Percentiles rank a stretch among this genome's conserved stretches.
Evolutionary conservation across 768 basidiomycete genomes (phyloP).

Genomic region (Tulasnella sp.): DNA sequence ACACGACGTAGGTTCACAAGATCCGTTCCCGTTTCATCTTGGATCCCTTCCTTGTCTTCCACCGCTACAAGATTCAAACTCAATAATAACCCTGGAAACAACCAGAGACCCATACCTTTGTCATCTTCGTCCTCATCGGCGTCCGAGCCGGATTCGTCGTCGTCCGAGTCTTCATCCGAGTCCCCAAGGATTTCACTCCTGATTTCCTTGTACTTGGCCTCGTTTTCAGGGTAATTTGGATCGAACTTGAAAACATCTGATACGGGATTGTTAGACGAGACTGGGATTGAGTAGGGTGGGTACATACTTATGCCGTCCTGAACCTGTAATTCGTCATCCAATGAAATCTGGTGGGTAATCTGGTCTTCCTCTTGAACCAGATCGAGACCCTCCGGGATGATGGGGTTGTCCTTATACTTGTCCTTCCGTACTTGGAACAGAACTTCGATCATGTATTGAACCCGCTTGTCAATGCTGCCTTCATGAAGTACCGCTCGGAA

Average conservation of each 20-base stretch:
- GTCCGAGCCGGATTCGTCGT: slow-evolving; percentile 43
- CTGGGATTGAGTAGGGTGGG: background rate
- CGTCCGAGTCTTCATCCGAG: slow-evolving; percentile 47
- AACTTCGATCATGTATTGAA: slow-evolving; percentile 99
- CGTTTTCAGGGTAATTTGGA: slow-evolving; percentile 74
- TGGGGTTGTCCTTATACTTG: slow-evolving; percentile 97
- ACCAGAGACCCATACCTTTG: slow-evolving; percentile 26
- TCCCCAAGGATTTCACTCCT: slow-evolving; percentile 89
- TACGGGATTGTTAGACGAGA: background rate
- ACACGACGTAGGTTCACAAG: slow-evolving; percentile 85
- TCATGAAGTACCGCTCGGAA: slow-evolving; percentile 96
- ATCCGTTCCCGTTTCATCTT: slow-evolving; percentile 91
- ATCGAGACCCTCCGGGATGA: slow-evolving; percentile 86
- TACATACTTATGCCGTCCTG: slow-evolving; percentile 86
- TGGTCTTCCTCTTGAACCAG: slow-evolving; percentile 97
- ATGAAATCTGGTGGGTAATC: slow-evolving; percentile 82
- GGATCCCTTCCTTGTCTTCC: slow-evolving; percentile 76
- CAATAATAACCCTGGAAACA: slow-evolving; percentile 7
- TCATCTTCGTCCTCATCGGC: slow-evolving; percentile 43
- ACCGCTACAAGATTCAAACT: slow-evolving; percentile 35
- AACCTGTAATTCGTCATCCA: slow-evolving; percentile 88
- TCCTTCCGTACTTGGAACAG: slow-evolving; percentile 98
- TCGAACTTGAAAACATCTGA: slow-evolving; percentile 94
- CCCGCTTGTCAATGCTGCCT: slow-evolving; percentile 85
- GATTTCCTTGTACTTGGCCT: slow-evolving; percentile 86